phyloP scores from a whole-genome alignment of 2,329 filamentous ascomycete genomes.

The Microsporum ferrugineum region DNA sequence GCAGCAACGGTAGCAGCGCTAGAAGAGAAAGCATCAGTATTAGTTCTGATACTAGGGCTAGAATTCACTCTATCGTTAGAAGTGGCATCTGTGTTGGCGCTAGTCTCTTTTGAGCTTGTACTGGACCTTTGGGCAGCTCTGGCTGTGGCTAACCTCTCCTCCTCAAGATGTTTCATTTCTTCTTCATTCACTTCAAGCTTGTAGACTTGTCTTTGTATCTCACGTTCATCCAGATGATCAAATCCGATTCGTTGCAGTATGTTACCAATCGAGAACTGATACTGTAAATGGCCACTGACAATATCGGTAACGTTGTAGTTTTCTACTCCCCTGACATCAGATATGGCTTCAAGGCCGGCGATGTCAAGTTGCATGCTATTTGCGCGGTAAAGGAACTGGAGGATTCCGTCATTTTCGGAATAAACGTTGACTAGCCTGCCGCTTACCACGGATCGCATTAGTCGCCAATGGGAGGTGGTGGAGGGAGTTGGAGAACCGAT shows the following conservation, averaged over 20 bases:
- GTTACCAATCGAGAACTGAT: constrained; percentile 54
- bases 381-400: constrained; percentile 77
- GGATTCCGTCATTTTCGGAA: constrained; percentile 74
- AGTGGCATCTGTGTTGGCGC: not conserved
- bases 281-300: constrained; percentile 58
- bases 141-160: constrained; percentile 20
- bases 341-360: constrained; percentile 66
- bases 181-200: constrained; percentile 30
- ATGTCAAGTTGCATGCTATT: constrained; percentile 73
- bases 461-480: constrained; percentile 59
- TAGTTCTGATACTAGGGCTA: not conserved
- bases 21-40: not conserved
- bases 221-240: constrained; percentile 49
- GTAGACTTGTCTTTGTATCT: constrained; percentile 35
- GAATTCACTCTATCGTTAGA: not conserved
- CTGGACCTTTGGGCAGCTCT: not conserved
- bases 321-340: constrained; percentile 43
- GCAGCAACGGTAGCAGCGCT: not conserved
- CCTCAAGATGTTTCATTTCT: constrained; percentile 26
- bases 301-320: constrained; percentile 56
- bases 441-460: constrained; percentile 64
- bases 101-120: not conserved
- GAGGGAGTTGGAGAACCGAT: constrained; percentile 73
- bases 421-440: constrained; percentile 81
- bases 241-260: constrained; percentile 58